Evolutionary conservation across 352 stramenopile species (phyloP).

Genomic region (Pythium brachiatum): DNA sequence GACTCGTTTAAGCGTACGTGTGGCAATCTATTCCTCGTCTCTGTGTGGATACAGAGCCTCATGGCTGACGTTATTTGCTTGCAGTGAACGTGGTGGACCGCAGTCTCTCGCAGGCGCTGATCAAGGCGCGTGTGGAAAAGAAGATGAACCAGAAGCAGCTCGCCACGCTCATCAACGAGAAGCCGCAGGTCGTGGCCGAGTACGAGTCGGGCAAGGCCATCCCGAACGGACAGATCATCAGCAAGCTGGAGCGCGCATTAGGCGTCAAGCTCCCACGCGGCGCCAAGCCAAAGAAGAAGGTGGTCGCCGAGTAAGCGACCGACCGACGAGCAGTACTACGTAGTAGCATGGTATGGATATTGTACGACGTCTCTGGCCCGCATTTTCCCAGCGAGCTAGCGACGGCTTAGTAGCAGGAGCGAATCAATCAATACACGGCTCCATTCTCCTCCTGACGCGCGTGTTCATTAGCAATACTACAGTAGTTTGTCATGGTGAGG

Average conservation of each 20-base stretch:
- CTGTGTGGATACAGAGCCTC: too few relatives aligned
- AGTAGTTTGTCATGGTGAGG: too few relatives aligned
- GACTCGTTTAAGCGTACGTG: constrained; percentile 88
- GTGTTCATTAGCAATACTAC: too few relatives aligned
- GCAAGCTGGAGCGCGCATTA: constrained; percentile 95
- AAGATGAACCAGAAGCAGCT: constrained; percentile 99
- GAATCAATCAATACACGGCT: too few relatives aligned
- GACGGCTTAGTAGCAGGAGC: too few relatives aligned
- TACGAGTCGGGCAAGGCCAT: constrained; percentile 98
- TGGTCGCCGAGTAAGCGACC: constrained; percentile 15
- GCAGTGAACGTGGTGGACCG: constrained; percentile 76
- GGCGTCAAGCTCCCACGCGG: constrained; percentile 84
- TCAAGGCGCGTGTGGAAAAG: constrained; percentile 95
- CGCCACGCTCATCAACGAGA: constrained; percentile 94
- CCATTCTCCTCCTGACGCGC: too few relatives aligned
- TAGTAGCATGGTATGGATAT: constrained; percentile 1
- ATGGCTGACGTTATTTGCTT: background rate
- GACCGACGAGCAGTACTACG: background rate
- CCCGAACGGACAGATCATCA: constrained; percentile 97
- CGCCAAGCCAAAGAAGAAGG: constrained; percentile 65
- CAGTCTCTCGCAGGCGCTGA: constrained; percentile 90
- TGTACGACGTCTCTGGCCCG: background rate
- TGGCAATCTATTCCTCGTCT: constrained; percentile 3
- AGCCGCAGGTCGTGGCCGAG: constrained; percentile 96
- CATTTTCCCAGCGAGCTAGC: too few relatives aligned